These are phyloP conservation scores for Prunus mongolica DNA, from an alignment of 306 rosid species.

Conservation along the genomic window DNA sequence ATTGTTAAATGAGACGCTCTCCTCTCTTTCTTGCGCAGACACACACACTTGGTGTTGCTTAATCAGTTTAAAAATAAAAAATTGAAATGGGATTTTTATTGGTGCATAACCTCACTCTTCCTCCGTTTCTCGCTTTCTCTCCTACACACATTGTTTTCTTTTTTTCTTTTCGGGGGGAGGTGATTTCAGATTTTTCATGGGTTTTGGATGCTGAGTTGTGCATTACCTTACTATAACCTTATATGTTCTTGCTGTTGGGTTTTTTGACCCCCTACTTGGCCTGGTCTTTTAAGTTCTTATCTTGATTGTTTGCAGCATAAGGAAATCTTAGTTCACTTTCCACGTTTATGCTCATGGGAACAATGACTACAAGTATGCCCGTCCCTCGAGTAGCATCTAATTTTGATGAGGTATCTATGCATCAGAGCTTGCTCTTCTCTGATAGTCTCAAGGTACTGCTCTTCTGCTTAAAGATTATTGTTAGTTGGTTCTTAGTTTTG, in stretches of 20 bases:
- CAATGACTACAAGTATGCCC: slow-evolving; percentile 43
- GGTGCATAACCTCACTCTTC: not conserved
- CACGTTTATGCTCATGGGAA: slow-evolving; percentile 40
- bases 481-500: not conserved
- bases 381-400: slow-evolving; percentile 60
- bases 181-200: not conserved
- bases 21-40: slow-evolving; percentile 17
- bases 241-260: slow-evolving; percentile 9
- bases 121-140: not conserved
- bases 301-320: slow-evolving; percentile 20
- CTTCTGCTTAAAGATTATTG: not conserved
- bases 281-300: not conserved
- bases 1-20: slow-evolving; percentile 33
- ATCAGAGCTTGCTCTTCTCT: slow-evolving; percentile 87
- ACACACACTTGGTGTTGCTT: not conserved
- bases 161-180: not conserved
- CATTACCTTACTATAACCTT: not conserved
- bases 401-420: slow-evolving; percentile 94
- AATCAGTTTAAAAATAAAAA: not conserved
- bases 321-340: slow-evolving; percentile 28
- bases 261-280: slow-evolving; percentile 8
- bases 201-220: not conserved
- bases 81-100: slow-evolving; percentile 20
- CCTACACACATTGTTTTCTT: not conserved
- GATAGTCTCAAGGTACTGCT: slow-evolving; percentile 78